Conservation (phyloP, 345 rosid genomes). For the Brassica cretica region DNA sequence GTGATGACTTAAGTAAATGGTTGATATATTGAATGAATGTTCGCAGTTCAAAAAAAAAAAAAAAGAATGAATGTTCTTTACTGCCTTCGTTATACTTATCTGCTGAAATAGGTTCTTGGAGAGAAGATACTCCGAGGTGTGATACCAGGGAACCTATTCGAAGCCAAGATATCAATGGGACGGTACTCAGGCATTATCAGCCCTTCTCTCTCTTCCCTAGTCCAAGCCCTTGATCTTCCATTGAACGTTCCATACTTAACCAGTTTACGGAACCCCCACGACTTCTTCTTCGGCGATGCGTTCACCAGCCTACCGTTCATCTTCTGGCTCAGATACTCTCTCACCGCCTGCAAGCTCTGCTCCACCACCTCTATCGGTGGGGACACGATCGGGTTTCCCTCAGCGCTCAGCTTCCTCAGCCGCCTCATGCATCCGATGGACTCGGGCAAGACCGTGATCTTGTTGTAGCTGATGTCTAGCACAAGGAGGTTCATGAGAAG, state of each 20-base stretch:
- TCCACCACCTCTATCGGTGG: slow-evolving; percentile 74
- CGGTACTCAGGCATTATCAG: slow-evolving; percentile 51
- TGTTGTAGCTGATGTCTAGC: slow-evolving; percentile 78
- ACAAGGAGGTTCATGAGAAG: slow-evolving; percentile 68
- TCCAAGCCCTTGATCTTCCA: slow-evolving; percentile 35
- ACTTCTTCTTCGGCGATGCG: slow-evolving; percentile 49
- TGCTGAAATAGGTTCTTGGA: slow-evolving; percentile 46
- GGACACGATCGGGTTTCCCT: slow-evolving; percentile 80
- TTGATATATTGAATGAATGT: slow-evolving; percentile 14
- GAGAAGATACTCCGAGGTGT: slow-evolving; percentile 75
- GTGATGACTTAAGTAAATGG: slow-evolving; percentile 18
- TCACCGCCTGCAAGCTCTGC: slow-evolving; percentile 58
- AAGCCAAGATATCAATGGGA: slow-evolving; percentile 55
- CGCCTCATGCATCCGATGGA: slow-evolving; percentile 75
- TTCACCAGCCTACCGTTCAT: slow-evolving; percentile 49
- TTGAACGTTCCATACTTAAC: slow-evolving; percentile 62
- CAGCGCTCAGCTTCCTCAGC: slow-evolving; percentile 60
- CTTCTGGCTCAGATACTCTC: slow-evolving; percentile 64
- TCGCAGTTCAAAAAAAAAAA: neutral
- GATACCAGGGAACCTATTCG: slow-evolving; percentile 56
- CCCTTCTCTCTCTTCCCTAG: slow-evolving; percentile 51
- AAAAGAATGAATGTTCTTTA: neutral
- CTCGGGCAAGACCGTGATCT: slow-evolving; percentile 59
- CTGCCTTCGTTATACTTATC: slow-evolving; percentile 20
- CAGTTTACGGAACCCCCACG: slow-evolving; percentile 66